These are phyloP conservation scores for Boechera stricta DNA, from an alignment of 345 rosid species.

Conservation along the genomic window DNA sequence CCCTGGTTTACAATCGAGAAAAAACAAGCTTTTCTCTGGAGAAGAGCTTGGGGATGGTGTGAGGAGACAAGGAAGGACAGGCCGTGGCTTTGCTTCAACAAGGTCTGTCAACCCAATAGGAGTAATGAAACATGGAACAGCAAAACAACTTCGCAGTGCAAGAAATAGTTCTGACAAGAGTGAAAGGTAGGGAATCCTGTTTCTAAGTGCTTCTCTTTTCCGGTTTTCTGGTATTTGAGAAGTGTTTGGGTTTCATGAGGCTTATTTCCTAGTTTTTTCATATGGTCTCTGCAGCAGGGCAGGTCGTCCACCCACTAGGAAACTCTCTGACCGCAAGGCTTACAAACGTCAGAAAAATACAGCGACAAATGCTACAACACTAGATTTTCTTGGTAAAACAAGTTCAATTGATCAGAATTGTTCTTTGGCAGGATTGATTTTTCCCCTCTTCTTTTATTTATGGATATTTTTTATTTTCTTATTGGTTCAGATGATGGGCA, in stretches of 20 bases:
- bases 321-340: conserved; percentile 95
- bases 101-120: conserved; percentile 67
- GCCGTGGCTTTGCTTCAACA: conserved; percentile 66
- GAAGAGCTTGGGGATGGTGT: conserved; percentile 83
- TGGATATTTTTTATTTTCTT: conserved; percentile 42
- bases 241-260: conserved; percentile 26
- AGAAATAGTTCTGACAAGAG: conserved; percentile 78
- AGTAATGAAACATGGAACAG: conserved; percentile 74
- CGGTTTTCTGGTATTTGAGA: conserved; percentile 8
- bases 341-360: conserved; percentile 78
- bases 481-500: conserved; percentile 88
- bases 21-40: conserved; percentile 63
- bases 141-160: conserved; percentile 84
- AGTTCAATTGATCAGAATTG: conserved; percentile 27
- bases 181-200: conserved; percentile 68
- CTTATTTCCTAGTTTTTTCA: conserved; percentile 33
- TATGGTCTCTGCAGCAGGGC: conserved; percentile 65
- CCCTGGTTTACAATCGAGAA: conserved; percentile 67
- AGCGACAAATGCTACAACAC: conserved; percentile 54
- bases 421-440: conserved; percentile 19
- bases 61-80: conserved; percentile 90
- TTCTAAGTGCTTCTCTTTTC: conserved; percentile 27
- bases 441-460: conserved; percentile 33
- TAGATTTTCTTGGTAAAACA: conserved; percentile 83
- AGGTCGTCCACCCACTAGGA: conserved; percentile 92